Conservation (phyloP, 1,284 basidiomycete species). For the Agaricales sp. region DNA sequence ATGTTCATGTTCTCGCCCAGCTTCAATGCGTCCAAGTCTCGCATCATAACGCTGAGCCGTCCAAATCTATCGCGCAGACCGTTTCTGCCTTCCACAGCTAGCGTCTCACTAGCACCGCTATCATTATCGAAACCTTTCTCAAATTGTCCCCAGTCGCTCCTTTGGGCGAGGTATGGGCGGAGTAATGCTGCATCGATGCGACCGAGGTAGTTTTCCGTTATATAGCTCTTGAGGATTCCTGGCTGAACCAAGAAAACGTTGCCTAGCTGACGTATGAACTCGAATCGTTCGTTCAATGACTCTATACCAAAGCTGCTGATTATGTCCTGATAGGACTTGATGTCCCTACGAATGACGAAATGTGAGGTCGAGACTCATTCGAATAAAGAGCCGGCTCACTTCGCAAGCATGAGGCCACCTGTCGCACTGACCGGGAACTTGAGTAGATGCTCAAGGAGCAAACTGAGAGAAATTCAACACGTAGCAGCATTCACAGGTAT, state of each 20-base stretch:
- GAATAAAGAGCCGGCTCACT: conserved; percentile 41
- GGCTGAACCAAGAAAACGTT: conserved; percentile 94
- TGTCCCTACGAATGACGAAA: conserved; percentile 49
- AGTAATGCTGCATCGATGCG: conserved; percentile 84
- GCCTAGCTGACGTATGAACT: conserved; percentile 96
- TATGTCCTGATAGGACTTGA: conserved; percentile 94
- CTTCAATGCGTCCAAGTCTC: conserved; percentile 60
- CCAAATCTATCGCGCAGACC: conserved; percentile 62
- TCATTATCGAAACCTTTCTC: conserved; percentile 66
- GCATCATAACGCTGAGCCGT: conserved; percentile 73
- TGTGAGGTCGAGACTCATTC: conserved; percentile 1
- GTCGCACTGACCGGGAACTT: conserved; percentile 96
- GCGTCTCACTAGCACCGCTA: conserved; percentile 30
- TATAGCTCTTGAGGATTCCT: conserved; percentile 87
- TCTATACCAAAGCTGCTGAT: conserved; percentile 76
- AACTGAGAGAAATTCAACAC: too few relatives aligned
- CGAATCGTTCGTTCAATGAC: conserved; percentile 88
- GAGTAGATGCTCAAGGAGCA: conserved; percentile 89
- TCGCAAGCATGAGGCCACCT: conserved; percentile 96
- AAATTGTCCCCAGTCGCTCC: conserved; percentile 82
- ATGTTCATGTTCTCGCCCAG: conserved; percentile 37
- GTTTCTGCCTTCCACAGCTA: conserved; percentile 31
- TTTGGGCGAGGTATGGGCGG: conserved; percentile 84
- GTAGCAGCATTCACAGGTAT: too few relatives aligned
- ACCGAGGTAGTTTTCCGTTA: conserved; percentile 85